Percentiles rank a stretch among this genome's conserved stretches.
phyloP scores from a whole-genome alignment of 1,139 yeast genomes.

The Hemisphaericaspora xylanilytica region DNA sequence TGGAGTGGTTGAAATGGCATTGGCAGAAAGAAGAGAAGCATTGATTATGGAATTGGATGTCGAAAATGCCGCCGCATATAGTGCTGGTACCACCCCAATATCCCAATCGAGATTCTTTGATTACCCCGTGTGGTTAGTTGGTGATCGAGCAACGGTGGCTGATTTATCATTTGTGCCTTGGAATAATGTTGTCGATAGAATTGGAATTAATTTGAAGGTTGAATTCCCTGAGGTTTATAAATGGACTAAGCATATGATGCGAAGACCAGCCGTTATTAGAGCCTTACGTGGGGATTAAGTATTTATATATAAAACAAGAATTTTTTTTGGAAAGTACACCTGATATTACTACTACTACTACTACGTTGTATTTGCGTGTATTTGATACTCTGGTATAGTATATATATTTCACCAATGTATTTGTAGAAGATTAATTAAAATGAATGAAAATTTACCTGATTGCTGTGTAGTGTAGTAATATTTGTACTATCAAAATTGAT shows the following conservation, averaged over 20 bases:
- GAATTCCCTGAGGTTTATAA: conserved; percentile 96
- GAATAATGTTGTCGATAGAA: conserved; percentile 93
- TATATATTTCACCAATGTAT: not conserved
- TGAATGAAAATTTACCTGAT: too few species aligned
- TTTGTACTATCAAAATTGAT: too few species aligned
- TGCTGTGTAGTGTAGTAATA: too few species aligned
- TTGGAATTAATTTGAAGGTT: conserved; percentile 80
- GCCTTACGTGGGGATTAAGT: conserved; percentile 64
- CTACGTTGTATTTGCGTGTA: too few species aligned
- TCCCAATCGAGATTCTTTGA: conserved; percentile 85
- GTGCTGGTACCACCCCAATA: conserved; percentile 85
- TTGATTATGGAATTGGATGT: conserved; percentile 86
- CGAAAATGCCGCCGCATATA: conserved; percentile 84
- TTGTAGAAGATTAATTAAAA: not conserved
- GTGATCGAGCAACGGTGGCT: conserved; percentile 86
- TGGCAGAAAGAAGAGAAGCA: conserved; percentile 90
- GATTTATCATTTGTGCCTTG: conserved; percentile 93
- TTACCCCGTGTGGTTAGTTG: conserved; percentile 94
- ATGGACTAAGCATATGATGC: conserved; percentile 93
- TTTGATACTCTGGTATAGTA: too few species aligned
- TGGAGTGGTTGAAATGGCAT: conserved; percentile 92
- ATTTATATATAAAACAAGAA: not conserved
- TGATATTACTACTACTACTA: too few species aligned
- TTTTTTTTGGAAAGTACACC: too few species aligned
- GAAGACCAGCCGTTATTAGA: conserved; percentile 78